phyloP scores from a whole-genome alignment of 331 rosid species.

The Malus hybrid region DNA sequence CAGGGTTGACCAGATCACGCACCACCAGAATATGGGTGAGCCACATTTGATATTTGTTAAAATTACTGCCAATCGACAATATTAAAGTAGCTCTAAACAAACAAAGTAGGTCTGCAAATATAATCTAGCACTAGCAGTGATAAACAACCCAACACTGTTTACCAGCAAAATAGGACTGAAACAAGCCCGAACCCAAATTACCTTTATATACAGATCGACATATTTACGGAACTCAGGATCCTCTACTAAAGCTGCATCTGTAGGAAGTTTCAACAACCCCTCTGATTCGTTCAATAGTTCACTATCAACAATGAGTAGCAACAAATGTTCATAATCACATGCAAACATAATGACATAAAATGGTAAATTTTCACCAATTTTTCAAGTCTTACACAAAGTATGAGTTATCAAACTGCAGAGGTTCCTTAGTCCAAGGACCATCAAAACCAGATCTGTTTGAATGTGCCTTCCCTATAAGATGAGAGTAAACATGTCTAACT shows the following conservation, averaged over 20 bases:
- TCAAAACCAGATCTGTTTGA: slow-evolving; percentile 82
- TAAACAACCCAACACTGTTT: background rate
- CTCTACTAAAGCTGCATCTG: slow-evolving; percentile 72
- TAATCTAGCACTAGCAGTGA: background rate
- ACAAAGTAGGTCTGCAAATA: background rate
- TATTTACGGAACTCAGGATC: slow-evolving; percentile 54
- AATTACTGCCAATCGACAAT: background rate
- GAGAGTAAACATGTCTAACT: slow-evolving; percentile 8
- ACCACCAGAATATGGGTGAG: background rate
- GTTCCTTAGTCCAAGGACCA: slow-evolving; percentile 89
- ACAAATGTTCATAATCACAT: background rate
- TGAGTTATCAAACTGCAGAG: slow-evolving; percentile 84
- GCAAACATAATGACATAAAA: background rate
- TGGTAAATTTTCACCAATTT: background rate
- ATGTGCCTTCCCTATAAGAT: slow-evolving; percentile 67
- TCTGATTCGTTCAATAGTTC: slow-evolving; percentile 53
- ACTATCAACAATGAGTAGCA: slow-evolving; percentile 21
- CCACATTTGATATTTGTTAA: background rate
- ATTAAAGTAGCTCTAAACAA: too few species aligned
- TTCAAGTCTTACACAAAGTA: slow-evolving; percentile 61
- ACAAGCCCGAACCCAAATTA: slow-evolving; percentile 24
- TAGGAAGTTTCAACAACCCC: slow-evolving; percentile 65
- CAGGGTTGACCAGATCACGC: background rate
- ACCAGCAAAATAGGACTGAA: background rate
- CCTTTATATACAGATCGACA: slow-evolving; percentile 79